Base-by-base conservation (phyloP, 768 basidiomycete species). In the Mycena floridula region DNA sequence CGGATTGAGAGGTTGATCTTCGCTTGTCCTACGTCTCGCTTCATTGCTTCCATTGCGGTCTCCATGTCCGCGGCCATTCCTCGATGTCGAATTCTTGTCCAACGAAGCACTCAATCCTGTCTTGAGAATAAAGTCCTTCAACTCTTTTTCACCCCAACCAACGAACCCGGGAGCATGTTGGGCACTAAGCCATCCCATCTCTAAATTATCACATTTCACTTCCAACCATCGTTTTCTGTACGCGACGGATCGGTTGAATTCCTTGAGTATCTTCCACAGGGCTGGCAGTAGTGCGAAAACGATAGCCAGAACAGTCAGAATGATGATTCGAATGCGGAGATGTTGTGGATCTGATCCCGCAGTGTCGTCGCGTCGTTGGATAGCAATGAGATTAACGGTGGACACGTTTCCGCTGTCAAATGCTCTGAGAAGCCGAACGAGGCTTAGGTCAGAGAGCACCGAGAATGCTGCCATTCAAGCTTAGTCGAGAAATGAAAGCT, bases 181-280 rank as follows among this genome's bases (percentile, higher is more conserved):
- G 0, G 75, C 77, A 53, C 80, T 79, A 32, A 89, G 63, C 81
- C 86, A 89, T 5, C 79, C 88, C 65, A 92, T 70, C 54, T 90
- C 87, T 48, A 80, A 69, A 3, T 78, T 77, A 49, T 75, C 76
- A 55, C 89, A 87, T 42, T 73, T 75, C 2, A 79, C 63, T 24
- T 77, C 67, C 15, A 79, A 55, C 80, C 88, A 90, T 23, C 73
- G 69, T 35, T 65, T 61, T 39, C 81, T 71, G 54, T 75, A 81
- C 7, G 63, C 70, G 3, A 76, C 70, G 3, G 85, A 60, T 13
- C 55, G 62, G 54, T 73, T 76, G 55, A 85, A 82, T 59, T 89
- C 83, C 50, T 65, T 66, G 38, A 86, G 54, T 20, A 90, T 74
- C 53, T 79, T 77, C 60, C 70, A 75, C 26, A 89, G 55, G 1